Evolutionary conservation across 495 filamentous ascomycete species (phyloP), one percentile per base, ranked within the genome.

Genomic region (Penicillium diatomitis): DNA sequence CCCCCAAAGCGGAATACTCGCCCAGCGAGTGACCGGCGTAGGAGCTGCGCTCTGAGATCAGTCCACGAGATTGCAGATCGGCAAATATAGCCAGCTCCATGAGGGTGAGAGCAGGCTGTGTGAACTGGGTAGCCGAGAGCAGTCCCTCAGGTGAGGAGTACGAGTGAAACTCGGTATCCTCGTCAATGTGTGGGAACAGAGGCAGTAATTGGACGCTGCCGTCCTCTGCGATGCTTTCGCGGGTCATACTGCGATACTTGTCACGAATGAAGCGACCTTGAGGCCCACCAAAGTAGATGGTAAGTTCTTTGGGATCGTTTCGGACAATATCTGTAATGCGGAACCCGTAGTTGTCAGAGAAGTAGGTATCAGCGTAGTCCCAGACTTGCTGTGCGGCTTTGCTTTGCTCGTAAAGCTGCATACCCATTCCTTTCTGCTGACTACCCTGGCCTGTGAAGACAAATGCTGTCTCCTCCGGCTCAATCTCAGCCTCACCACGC

Each of bases 31-130:
- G 92, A 48, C 92, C 92, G 10, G 92, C 92, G 59, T 97, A 98
- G 63, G 83, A 90, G 73, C 88, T 94, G 68, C 96, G 91, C 46
- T 87, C 79, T 60, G 96, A 89, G 30, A 98, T 90, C 36, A 98
- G 79, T 51, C 92, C 92, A 73, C 95, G 96, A 52, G 88, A 79
- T 53, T 84, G 87, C 92, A 98, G 96, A 64, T 98, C 92, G 71
- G 97, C 92, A 57, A 97, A 97, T 54, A 86, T 92, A 49, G 92
- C 92, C 75, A 97, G 97, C 74, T 98, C 92, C 92, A 98, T 97
- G 44, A 98, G 74, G 29, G 92, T 98, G 51, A 98, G 72, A 37
- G 92, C 92, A 11, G 92, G 92, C 63, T 98, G 92, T 3, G 92
- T 97, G 72, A 98, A 98, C 59, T 98, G 92, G 8, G 92, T 98